phyloP scores from a whole-genome alignment of 2,329 filamentous ascomycete genomes.

The Graphilbum fragrans region DNA sequence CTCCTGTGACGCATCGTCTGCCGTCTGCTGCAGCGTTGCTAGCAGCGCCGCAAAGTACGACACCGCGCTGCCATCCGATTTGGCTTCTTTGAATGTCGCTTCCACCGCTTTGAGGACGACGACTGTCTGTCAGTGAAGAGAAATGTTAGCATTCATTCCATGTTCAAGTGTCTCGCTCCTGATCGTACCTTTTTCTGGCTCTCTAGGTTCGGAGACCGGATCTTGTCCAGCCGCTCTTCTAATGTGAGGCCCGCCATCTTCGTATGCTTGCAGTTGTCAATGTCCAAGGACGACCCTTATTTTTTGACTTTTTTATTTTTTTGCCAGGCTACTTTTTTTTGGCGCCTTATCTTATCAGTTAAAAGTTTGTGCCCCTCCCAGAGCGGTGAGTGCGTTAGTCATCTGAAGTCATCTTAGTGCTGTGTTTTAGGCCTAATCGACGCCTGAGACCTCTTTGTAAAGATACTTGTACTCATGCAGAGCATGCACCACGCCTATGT shows the following conservation, averaged over 20 bases:
- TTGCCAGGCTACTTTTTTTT: neutral
- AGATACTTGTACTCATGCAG: too few species aligned
- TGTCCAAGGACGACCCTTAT: neutral
- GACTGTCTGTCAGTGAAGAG: slow-evolving; percentile 46
- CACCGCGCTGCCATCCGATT: slow-evolving; percentile 70
- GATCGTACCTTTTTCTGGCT: slow-evolving; percentile 75
- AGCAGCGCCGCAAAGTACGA: slow-evolving; percentile 94
- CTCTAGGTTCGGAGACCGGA: slow-evolving; percentile 90
- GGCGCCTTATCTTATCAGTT: neutral
- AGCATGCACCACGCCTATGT: too few species aligned
- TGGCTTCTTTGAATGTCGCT: slow-evolving; percentile 80
- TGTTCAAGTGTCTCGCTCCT: too few species aligned
- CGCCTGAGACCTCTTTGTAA: too few species aligned
- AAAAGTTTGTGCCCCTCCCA: neutral
- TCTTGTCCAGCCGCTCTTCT: slow-evolving; percentile 91
- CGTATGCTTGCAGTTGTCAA: neutral
- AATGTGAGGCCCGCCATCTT: slow-evolving; percentile 41
- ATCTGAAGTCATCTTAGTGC: neutral
- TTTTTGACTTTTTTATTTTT: neutral
- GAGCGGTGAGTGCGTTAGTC: neutral
- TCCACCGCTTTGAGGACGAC: slow-evolving; percentile 86
- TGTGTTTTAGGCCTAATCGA: too few species aligned
- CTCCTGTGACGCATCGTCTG: slow-evolving; percentile 60
- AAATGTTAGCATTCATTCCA: slow-evolving; percentile 5
- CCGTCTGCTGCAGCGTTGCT: slow-evolving; percentile 70